phyloP scores from a whole-genome alignment of 805 yeast genomes.

The Candida fluviatilis region DNA sequence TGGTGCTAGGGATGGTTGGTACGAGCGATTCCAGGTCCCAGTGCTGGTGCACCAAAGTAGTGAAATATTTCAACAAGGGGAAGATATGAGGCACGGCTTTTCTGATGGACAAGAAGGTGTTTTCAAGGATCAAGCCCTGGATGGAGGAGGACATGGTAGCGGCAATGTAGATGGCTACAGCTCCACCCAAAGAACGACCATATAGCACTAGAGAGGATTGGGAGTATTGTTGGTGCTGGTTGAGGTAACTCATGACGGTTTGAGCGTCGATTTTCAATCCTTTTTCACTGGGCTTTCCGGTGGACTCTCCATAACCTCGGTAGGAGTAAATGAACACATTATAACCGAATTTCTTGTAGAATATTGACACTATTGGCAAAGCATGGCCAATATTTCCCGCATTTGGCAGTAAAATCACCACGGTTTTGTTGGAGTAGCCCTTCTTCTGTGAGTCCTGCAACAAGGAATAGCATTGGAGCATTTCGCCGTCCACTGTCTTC shows the following conservation, averaged over 20 bases:
- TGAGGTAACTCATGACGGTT: constrained; percentile 58
- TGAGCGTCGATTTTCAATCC: constrained; percentile 85
- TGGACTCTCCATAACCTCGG: constrained; percentile 83
- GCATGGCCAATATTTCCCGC: constrained; percentile 96
- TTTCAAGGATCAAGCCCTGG: constrained; percentile 72
- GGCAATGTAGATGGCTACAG: constrained; percentile 82
- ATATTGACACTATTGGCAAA: constrained; percentile 70
- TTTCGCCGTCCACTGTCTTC: constrained; percentile 66
- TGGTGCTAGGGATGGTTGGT: constrained; percentile 40
- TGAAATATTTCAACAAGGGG: constrained; percentile 56
- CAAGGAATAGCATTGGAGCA: constrained; percentile 60
- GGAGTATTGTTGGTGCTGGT: constrained; percentile 47
- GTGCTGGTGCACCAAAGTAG: constrained; percentile 64
- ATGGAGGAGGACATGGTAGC: constrained; percentile 48
- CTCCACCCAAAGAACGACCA: constrained; percentile 94
- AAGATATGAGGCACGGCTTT: constrained; percentile 71
- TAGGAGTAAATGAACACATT: constrained; percentile 85
- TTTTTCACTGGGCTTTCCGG: constrained; percentile 69
- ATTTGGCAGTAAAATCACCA: constrained; percentile 80
- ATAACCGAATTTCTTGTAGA: constrained; percentile 58
- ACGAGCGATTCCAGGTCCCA: constrained; percentile 79
- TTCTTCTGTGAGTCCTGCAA: constrained; percentile 41
- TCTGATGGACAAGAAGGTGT: constrained; percentile 75
- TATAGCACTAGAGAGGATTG: constrained; percentile 60
- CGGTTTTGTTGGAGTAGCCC: constrained; percentile 55